A percentile compares a stretch with the other conserved stretches of the same genome.
These are phyloP conservation scores for Raphanus raphanistrum DNA, from an alignment of 345 rosid species.

Conservation along the genomic window DNA sequence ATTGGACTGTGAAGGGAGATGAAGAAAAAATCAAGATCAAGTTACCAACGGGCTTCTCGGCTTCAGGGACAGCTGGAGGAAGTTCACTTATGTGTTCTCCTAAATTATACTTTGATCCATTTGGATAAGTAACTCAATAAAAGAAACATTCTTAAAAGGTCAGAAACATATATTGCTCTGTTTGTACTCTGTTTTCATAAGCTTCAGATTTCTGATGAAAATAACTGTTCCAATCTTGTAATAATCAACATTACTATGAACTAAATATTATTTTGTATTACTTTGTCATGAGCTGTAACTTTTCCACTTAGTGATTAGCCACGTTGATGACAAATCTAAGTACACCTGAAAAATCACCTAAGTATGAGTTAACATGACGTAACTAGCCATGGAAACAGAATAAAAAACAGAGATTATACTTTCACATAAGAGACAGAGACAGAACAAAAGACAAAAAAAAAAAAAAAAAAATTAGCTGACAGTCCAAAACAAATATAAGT, in stretches of 20 bases:
- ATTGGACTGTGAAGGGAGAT: constrained; percentile 33
- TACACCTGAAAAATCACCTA: neutral
- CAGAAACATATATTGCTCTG: neutral
- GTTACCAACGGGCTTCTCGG: constrained; percentile 32
- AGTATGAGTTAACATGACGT: neutral
- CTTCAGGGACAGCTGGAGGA: constrained; percentile 37
- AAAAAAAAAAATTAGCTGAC: neutral
- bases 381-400: constrained; percentile 2
- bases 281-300: neutral
- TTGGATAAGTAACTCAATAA: constrained; percentile 1
- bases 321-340: neutral
- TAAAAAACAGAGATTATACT: constrained; percentile 17
- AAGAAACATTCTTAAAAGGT: neutral
- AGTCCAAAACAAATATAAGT: neutral
- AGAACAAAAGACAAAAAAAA: neutral
- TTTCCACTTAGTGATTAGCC: neutral
- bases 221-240: neutral
- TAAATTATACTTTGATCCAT: constrained; percentile 29
- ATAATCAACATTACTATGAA: neutral
- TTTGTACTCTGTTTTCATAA: neutral
- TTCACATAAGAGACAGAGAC: constrained; percentile 29
- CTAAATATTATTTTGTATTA: neutral
- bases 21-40: constrained; percentile 31
- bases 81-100: constrained; percentile 36
- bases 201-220: neutral